Percentiles rank a stretch among this genome's conserved stretches.
phyloP scores from a whole-genome alignment of 768 basidiomycete genomes.

The Trametes cinnabarina region DNA sequence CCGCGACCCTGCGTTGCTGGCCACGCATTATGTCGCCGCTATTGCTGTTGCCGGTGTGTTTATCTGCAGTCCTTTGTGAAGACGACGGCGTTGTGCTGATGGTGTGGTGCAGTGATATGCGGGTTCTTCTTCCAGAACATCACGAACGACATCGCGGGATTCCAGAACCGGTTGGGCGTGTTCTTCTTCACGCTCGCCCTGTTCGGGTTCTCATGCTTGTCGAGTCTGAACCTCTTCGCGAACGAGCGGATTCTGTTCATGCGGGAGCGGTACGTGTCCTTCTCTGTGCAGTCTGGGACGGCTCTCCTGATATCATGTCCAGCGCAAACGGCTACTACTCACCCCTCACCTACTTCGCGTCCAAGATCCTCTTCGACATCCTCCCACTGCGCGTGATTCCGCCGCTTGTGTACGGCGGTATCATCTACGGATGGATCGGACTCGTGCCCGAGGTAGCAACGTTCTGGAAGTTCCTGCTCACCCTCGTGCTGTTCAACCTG shows the following conservation, averaged over 20 bases:
- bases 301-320: slow-evolving; percentile 7
- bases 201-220: slow-evolving; percentile 95
- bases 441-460: slow-evolving; percentile 85
- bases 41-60: slow-evolving; percentile 78
- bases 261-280: slow-evolving; percentile 79
- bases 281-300: neutral
- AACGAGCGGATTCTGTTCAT: slow-evolving; percentile 96
- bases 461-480: slow-evolving; percentile 99
- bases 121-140: slow-evolving; percentile 92
- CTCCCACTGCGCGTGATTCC: slow-evolving; percentile 92
- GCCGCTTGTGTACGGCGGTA: slow-evolving; percentile 92
- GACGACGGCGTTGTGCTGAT: slow-evolving; percentile 6
- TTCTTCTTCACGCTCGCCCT: slow-evolving; percentile 98
- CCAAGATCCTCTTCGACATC: slow-evolving; percentile 98
- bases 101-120: slow-evolving; percentile 62
- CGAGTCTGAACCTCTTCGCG: slow-evolving; percentile 90
- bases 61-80: neutral
- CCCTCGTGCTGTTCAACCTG: slow-evolving; percentile 93
- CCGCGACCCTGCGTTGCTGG: slow-evolving; percentile 87
- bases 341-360: slow-evolving; percentile 93
- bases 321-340: slow-evolving; percentile 98
- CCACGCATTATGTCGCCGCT: slow-evolving; percentile 86
- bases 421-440: slow-evolving; percentile 92
- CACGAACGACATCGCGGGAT: slow-evolving; percentile 93
- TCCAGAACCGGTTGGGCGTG: slow-evolving; percentile 92